Percentiles rank a stretch among this genome's conserved stretches.
Conservation (phyloP, 1,284 basidiomycete genomes). For the Garcileccinum viscosum region DNA sequence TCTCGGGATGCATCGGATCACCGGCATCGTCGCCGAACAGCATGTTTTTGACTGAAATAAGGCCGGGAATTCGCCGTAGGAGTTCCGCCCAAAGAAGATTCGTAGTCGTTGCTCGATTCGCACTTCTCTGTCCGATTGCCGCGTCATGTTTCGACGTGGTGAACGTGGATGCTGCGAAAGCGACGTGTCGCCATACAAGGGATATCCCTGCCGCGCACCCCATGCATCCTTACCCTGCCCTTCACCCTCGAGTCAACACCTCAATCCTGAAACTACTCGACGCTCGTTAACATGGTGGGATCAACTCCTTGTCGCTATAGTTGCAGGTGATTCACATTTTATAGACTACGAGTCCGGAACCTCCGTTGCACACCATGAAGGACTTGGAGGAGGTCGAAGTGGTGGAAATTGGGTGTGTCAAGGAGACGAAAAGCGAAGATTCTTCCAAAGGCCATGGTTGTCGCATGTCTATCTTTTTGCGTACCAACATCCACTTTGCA, state of each 20-base stretch:
- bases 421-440: neutral
- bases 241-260: too few species aligned
- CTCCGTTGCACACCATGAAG: neutral
- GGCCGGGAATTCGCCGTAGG: too few species aligned
- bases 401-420: neutral
- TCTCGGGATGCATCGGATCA: too few species aligned
- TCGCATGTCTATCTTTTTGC: neutral
- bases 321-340: neutral
- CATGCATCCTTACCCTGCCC: too few species aligned
- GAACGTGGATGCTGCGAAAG: too few species aligned
- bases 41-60: too few species aligned
- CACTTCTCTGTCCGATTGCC: constrained; percentile 27
- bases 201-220: too few species aligned
- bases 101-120: too few species aligned
- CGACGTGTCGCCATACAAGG: too few species aligned
- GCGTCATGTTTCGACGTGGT: constrained; percentile 60
- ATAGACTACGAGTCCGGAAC: neutral
- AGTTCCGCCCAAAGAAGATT: too few species aligned
- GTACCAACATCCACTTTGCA: constrained; percentile 23
- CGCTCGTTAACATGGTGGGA: neutral
- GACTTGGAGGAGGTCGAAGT: neutral
- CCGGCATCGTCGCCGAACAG: too few species aligned
- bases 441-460: neutral
- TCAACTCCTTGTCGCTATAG: neutral
- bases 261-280: neutral